A percentile compares a stretch with the other conserved stretches of the same genome.
phyloP scores from a whole-genome alignment of 2,329 filamentous ascomycete species.

The Aspergillus quadrilineatus region DNA sequence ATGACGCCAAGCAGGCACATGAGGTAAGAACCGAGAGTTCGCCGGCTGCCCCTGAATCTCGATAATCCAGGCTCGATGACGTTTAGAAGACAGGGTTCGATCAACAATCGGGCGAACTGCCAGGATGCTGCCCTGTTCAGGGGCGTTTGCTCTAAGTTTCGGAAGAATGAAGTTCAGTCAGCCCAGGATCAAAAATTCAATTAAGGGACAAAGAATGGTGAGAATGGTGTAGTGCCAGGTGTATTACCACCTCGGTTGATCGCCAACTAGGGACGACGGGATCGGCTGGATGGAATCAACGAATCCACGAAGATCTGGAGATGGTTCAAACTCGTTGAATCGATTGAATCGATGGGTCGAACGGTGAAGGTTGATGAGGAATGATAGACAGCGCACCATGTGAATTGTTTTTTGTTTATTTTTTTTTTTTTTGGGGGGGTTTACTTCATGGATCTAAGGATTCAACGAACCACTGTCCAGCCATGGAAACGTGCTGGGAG shows the following conservation, averaged over 20 bases:
- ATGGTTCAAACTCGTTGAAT: neutral
- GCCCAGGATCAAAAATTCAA: neutral
- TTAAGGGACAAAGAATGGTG: neutral
- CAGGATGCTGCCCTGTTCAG: constrained; percentile 5
- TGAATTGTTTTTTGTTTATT: neutral
- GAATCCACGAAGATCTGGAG: neutral
- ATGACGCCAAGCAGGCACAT: neutral
- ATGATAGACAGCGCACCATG: neutral
- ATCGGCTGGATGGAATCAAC: neutral
- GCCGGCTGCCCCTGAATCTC: constrained; percentile 1
- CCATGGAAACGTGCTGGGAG: constrained; percentile 19
- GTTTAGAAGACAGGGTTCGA: neutral
- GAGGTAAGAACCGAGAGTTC: neutral
- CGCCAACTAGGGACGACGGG: neutral
- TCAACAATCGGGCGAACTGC: neutral
- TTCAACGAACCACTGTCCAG: constrained; percentile 10
- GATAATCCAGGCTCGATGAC: neutral
- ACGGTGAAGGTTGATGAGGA: neutral
- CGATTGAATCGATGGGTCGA: neutral
- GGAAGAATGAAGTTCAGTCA: neutral
- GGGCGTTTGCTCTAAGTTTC: neutral
- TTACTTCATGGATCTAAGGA: neutral
- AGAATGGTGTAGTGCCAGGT: neutral
- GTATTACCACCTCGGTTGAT: neutral
- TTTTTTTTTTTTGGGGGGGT: neutral